phyloP scores from a whole-genome alignment of 306 rosid genomes.

The Lithocarpus polystachyus region DNA sequence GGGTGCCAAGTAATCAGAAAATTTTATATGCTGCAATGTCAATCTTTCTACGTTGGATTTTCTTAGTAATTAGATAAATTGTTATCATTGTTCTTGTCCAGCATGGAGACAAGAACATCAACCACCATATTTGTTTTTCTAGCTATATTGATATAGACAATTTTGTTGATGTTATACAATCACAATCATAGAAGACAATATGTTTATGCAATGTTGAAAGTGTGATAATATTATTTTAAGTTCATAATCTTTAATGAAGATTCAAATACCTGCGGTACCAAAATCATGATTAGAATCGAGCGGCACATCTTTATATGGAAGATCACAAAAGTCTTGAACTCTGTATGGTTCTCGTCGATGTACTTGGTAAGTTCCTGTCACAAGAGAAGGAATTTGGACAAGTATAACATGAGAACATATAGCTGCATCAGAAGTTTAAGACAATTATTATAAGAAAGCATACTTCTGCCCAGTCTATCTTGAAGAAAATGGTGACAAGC shows the following conservation, averaged over 20 bases:
- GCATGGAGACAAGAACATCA: neutral
- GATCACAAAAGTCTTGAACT: slow-evolving; percentile 28
- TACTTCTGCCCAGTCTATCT: slow-evolving; percentile 45
- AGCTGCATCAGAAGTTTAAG: neutral
- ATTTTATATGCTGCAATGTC: neutral
- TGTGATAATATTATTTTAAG: neutral
- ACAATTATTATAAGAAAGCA: slow-evolving; percentile 16
- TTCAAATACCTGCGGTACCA: slow-evolving; percentile 49
- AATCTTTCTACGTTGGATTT: neutral
- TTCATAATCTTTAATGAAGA: neutral
- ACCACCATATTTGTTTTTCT: neutral
- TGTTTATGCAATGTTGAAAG: neutral
- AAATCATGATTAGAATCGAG: slow-evolving; percentile 25
- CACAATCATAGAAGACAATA: neutral
- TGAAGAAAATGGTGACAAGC: slow-evolving; percentile 29
- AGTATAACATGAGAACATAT: neutral
- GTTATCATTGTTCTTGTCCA: neutral
- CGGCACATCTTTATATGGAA: slow-evolving; percentile 41
- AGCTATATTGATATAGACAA: neutral
- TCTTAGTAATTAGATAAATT: neutral
- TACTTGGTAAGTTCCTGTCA: slow-evolving; percentile 34
- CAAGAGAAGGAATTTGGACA: neutral
- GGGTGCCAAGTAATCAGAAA: no score
- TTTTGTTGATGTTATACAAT: neutral
- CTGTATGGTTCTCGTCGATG: slow-evolving; percentile 21